Conservation (phyloP, 2,329 filamentous ascomycete genomes). For the Ophiostoma angusticollis region DNA sequence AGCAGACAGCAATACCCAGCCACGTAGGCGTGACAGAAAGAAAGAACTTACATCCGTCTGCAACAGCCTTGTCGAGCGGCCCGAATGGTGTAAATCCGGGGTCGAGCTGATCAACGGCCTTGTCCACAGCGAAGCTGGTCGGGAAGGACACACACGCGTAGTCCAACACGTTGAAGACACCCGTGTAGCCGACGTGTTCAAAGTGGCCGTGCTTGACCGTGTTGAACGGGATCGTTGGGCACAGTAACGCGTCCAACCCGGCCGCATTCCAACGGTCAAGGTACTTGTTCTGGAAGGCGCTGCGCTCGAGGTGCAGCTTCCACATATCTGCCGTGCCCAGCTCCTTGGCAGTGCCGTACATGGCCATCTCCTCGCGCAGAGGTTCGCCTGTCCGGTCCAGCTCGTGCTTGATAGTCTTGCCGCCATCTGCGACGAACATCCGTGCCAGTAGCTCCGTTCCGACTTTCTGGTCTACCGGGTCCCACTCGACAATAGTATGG, state of each 20-base stretch:
- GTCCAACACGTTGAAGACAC: conserved; percentile 37
- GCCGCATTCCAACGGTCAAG: conserved; percentile 32
- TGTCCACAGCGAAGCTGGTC: conserved; percentile 28
- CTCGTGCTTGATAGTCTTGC: conserved; percentile 13
- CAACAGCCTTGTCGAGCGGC: conserved; percentile 24
- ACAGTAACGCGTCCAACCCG: conserved; percentile 49
- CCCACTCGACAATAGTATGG: conserved; percentile 41
- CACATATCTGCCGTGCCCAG: conserved; percentile 33
- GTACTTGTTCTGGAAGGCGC: conserved; percentile 32
- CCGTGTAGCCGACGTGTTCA: conserved; percentile 36
- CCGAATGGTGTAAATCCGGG: conserved; percentile 23
- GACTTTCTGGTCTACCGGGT: conserved; percentile 27
- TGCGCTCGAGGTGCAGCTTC: conserved; percentile 32
- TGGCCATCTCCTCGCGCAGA: conserved; percentile 25
- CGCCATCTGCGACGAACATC: conserved; percentile 38
- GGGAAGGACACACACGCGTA: conserved; percentile 36
- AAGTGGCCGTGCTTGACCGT: conserved; percentile 30
- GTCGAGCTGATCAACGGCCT: conserved; percentile 23
- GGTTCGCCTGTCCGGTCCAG: conserved; percentile 26
- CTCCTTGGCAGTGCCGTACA: conserved; percentile 23
- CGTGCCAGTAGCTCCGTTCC: conserved; percentile 26
- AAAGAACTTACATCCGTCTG: conserved; percentile 28
- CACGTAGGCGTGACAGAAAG: background rate
- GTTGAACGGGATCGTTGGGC: conserved; percentile 37
- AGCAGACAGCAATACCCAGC: conserved; percentile 7